phyloP scores from a whole-genome alignment of 257 asterid species.

The Paraleonurus japonicus region DNA sequence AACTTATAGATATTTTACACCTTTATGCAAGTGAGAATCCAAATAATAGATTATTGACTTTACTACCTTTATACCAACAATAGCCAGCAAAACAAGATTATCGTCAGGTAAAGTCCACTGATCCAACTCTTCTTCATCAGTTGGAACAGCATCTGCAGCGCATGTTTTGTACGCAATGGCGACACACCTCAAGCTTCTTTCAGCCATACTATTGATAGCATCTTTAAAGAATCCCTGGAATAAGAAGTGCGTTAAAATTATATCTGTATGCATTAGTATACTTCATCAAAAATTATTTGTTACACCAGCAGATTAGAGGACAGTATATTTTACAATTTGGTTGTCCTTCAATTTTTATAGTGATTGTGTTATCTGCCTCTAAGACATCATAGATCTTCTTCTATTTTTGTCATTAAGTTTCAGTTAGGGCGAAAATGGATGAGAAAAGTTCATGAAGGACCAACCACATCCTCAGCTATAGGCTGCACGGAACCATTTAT shows the following conservation, averaged over 20 bases:
- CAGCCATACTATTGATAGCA: conserved; percentile 82
- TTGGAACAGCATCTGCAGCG: conserved; percentile 60
- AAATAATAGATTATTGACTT: neutral
- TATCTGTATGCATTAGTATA: neutral
- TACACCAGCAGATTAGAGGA: neutral
- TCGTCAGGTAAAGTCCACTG: conserved; percentile 85
- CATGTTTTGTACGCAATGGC: conserved; percentile 79
- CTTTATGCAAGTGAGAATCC: neutral
- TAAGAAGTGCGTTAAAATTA: conserved; percentile 18
- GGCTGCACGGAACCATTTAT: conserved; percentile 59
- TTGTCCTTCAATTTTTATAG: conserved; percentile 9
- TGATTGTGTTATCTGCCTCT: conserved; percentile 9
- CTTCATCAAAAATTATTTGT: conserved; percentile 6
- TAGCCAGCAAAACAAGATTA: conserved; percentile 70
- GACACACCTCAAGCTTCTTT: conserved; percentile 89
- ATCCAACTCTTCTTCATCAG: conserved; percentile 62
- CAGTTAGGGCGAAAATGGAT: neutral
- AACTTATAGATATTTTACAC: conserved; percentile 8
- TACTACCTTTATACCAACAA: conserved; percentile 89
- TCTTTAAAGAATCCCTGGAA: conserved; percentile 64
- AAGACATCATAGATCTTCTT: neutral
- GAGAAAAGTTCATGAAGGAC: conserved; percentile 15
- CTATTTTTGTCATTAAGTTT: neutral
- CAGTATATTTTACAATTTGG: neutral
- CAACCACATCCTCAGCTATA: conserved; percentile 61